A percentile compares a stretch with the other conserved stretches of the same genome.
These are phyloP conservation scores for Phytopythium aichiense DNA, from an alignment of 352 stramenopile genomes.

Conservation along the genomic window DNA sequence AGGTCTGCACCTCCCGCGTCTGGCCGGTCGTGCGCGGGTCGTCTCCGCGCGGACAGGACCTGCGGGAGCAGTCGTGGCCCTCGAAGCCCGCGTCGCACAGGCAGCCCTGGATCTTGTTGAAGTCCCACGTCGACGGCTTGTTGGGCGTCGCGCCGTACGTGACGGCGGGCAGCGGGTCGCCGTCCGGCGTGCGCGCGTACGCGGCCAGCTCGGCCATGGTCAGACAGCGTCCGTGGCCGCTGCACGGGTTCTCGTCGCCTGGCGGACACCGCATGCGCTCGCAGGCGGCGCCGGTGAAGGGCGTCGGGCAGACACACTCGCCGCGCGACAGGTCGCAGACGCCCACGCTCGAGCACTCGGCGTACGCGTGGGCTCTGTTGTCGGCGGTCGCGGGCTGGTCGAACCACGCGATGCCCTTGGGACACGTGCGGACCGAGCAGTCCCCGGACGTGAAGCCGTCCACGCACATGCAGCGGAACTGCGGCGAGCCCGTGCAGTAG, in stretches of 20 bases:
- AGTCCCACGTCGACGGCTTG: slow-evolving; percentile 77
- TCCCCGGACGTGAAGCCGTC: slow-evolving; percentile 57
- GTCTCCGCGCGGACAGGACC: slow-evolving; percentile 58
- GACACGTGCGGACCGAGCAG: slow-evolving; percentile 68
- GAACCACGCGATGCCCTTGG: slow-evolving; percentile 61
- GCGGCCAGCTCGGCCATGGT: slow-evolving; percentile 58
- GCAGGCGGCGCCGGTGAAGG: slow-evolving; percentile 66
- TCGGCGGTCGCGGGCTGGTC: slow-evolving; percentile 41
- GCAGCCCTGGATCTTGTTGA: slow-evolving; percentile 87
- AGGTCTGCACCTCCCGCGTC: slow-evolving; percentile 55
- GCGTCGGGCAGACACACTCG: slow-evolving; percentile 56
- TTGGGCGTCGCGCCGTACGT: slow-evolving; percentile 72
- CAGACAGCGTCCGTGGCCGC: slow-evolving; percentile 59
- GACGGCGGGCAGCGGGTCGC: slow-evolving; percentile 35
- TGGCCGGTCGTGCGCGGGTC: slow-evolving; percentile 66
- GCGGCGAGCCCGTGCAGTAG: slow-evolving; percentile 60
- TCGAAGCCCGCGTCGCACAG: slow-evolving; percentile 80
- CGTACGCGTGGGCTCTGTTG: slow-evolving; percentile 50
- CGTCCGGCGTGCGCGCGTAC: slow-evolving; percentile 37
- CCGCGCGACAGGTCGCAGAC: slow-evolving; percentile 57
- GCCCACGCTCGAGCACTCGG: slow-evolving; percentile 61
- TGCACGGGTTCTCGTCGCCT: slow-evolving; percentile 51
- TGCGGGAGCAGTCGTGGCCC: slow-evolving; percentile 79
- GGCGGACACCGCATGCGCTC: slow-evolving; percentile 67
- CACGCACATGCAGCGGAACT: slow-evolving; percentile 69